Evolutionary conservation across 2,329 filamentous ascomycete genomes (phyloP).

Genomic region (Fusarium domesticum): DNA sequence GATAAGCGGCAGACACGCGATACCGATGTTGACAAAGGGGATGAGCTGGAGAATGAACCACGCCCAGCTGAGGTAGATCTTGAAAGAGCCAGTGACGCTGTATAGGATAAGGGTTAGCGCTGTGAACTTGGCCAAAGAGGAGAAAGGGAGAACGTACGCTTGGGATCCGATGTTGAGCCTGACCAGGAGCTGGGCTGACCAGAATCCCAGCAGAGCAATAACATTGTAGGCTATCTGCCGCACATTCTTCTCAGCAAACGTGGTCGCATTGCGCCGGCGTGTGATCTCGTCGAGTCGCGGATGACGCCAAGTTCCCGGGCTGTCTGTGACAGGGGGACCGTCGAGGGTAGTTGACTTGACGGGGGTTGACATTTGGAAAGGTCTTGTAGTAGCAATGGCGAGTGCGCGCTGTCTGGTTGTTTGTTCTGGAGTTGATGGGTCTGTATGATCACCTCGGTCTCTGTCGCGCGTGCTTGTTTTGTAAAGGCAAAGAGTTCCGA

Average conservation of each 20-base stretch:
- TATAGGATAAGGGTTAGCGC: slow-evolving; percentile 14
- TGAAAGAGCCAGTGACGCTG: slow-evolving; percentile 35
- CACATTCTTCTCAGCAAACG: slow-evolving; percentile 76
- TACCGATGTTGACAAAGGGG: slow-evolving; percentile 66
- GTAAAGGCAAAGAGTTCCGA: too few relatives aligned
- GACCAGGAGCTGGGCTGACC: slow-evolving; percentile 35
- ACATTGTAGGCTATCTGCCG: slow-evolving; percentile 67
- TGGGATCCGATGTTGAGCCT: slow-evolving; percentile 37
- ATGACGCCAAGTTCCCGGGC: slow-evolving; percentile 84
- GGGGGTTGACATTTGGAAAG: slow-evolving; percentile 31
- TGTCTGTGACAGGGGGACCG: slow-evolving; percentile 44
- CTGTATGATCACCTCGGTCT: too few relatives aligned
- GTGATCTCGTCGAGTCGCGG: slow-evolving; percentile 86
- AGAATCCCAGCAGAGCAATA: slow-evolving; percentile 42
- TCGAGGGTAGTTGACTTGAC: slow-evolving; percentile 41
- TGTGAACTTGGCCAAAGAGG: background rate
- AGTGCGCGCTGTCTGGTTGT: background rate
- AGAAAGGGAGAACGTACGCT: slow-evolving; percentile 35
- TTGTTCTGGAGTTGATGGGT: slow-evolving; percentile 2
- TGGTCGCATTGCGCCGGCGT: slow-evolving; percentile 71
- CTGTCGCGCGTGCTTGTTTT: too few relatives aligned
- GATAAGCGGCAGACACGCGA: slow-evolving; percentile 70
- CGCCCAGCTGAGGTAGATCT: slow-evolving; percentile 41
- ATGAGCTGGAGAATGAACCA: slow-evolving; percentile 52
- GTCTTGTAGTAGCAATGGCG: background rate